These are phyloP conservation scores for Ophiostoma perfectum DNA, from an alignment of 2,329 filamentous ascomycete species.

Conservation along the genomic window DNA sequence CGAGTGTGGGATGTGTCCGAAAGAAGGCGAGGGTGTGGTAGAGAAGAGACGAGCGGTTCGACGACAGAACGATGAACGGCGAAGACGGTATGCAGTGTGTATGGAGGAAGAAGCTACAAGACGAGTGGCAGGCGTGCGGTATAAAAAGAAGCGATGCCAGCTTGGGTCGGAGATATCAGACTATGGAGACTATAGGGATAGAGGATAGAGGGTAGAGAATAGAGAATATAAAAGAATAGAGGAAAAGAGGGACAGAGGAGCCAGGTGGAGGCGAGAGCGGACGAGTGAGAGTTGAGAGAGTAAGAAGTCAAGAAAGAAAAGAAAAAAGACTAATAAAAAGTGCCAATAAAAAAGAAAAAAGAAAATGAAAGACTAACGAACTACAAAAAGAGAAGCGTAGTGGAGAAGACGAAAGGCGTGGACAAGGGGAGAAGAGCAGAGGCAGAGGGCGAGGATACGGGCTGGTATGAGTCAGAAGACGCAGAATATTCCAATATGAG, in stretches of 20 bases:
- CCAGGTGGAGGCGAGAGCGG: neutral
- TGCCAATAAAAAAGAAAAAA: neutral
- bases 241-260: neutral
- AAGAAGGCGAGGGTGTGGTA: neutral
- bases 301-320: constrained; percentile 10
- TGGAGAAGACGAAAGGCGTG: constrained; percentile 11
- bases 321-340: neutral
- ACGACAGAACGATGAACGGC: neutral
- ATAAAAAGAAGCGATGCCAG: neutral
- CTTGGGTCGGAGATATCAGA: neutral
- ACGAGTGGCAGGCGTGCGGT: neutral
- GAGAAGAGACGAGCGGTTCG: neutral
- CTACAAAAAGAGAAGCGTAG: neutral
- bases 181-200: neutral
- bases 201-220: neutral
- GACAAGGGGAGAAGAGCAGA: constrained; percentile 5
- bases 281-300: constrained; percentile 2
- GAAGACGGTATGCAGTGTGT: too few species aligned
- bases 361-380: neutral
- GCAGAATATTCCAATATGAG: neutral
- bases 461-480: constrained; percentile 20
- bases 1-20: neutral
- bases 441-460: neutral
- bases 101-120: neutral
- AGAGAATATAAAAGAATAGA: neutral